Conservation (phyloP, 1,139 yeast genomes). For the Kodamaea ohmeri region DNA sequence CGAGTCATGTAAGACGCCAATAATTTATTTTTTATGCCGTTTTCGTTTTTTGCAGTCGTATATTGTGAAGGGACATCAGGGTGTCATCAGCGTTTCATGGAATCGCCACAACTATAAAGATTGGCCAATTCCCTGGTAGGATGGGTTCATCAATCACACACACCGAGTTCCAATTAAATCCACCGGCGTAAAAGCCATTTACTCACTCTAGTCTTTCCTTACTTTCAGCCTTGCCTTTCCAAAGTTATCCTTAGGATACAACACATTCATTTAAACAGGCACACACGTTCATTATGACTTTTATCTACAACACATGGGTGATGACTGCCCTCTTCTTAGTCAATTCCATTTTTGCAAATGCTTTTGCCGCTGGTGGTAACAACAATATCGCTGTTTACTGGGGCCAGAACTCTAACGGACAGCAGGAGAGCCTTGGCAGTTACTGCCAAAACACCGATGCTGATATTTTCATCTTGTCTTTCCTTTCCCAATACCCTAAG, state of each 20-base stretch:
- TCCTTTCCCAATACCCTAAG: slow-evolving; percentile 61
- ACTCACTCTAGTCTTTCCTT: slow-evolving; percentile 5
- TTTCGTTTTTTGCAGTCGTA: slow-evolving; percentile 3
- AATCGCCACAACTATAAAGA: neutral
- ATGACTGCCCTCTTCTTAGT: slow-evolving; percentile 11
- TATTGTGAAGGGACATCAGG: neutral
- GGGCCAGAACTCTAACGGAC: slow-evolving; percentile 88
- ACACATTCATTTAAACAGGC: slow-evolving; percentile 6
- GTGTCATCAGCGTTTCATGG: neutral
- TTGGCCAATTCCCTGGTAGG: neutral
- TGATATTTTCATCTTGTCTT: slow-evolving; percentile 72
- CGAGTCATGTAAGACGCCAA: slow-evolving; percentile 1
- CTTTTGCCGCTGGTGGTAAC: slow-evolving; percentile 14
- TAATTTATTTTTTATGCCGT: neutral
- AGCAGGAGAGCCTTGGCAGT: slow-evolving; percentile 59
- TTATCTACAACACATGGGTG: slow-evolving; percentile 10
- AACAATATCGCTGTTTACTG: slow-evolving; percentile 69
- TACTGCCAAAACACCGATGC: slow-evolving; percentile 70
- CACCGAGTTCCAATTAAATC: neutral
- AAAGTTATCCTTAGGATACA: slow-evolving; percentile 4
- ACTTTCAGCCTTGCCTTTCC: slow-evolving; percentile 4
- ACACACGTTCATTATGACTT: slow-evolving; percentile 5
- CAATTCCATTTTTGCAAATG: slow-evolving; percentile 10
- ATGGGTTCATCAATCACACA: slow-evolving; percentile 4
- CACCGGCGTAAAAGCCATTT: neutral